Percentiles rank a stretch among this genome's conserved stretches.
Conservation (phyloP, 495 filamentous ascomycete species). For the Mytilinidion resinicola region DNA sequence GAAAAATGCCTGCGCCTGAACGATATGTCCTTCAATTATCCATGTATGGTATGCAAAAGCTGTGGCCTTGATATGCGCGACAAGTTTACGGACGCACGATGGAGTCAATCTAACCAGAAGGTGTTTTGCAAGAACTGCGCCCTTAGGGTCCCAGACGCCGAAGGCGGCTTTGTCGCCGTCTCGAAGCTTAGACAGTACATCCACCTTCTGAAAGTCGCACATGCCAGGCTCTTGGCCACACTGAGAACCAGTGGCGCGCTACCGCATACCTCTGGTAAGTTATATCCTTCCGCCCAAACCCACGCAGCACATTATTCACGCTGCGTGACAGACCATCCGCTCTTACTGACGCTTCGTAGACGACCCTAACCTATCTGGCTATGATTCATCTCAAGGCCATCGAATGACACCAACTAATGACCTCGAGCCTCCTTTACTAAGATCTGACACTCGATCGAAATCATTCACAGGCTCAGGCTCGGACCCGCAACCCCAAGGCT, state of each 20-base stretch:
- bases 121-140: constrained; percentile 67
- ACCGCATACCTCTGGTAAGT: constrained; percentile 62
- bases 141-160: constrained; percentile 43
- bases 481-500: constrained; percentile 54
- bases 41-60: constrained; percentile 67
- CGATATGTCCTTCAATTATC: constrained; percentile 74
- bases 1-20: constrained; percentile 75
- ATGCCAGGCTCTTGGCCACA: constrained; percentile 82
- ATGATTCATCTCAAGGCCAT: constrained; percentile 62
- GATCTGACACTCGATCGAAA: constrained; percentile 63
- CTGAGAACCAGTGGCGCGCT: constrained; percentile 75
- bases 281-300: neutral
- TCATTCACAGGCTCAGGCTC: constrained; percentile 59
- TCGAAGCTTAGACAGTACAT: constrained; percentile 89
- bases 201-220: constrained; percentile 82
- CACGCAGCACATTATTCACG: neutral
- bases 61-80: constrained; percentile 68
- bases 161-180: constrained; percentile 55
- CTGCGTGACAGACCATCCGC: neutral
- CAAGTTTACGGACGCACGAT: constrained; percentile 56
- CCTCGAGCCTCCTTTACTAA: constrained; percentile 46
- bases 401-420: constrained; percentile 40
- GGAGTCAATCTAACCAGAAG: constrained; percentile 57
- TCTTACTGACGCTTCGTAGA: constrained; percentile 43
- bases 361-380: constrained; percentile 62